Conservation (phyloP, 345 rosid species). For the Dovyalis caffra region DNA sequence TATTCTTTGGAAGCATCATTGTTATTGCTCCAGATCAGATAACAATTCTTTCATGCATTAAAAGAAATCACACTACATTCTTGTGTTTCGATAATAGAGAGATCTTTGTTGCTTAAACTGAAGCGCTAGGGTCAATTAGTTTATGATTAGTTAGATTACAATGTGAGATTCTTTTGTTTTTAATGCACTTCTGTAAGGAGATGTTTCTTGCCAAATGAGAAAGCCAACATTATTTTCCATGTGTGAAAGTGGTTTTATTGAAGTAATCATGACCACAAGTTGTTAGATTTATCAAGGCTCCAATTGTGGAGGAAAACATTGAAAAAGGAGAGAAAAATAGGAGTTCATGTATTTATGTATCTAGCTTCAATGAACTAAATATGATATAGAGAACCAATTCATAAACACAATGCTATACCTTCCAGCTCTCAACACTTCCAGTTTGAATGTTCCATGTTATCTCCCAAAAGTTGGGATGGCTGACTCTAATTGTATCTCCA, state of each 20-base stretch:
- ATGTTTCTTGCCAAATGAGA: not conserved
- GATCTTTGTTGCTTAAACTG: not conserved
- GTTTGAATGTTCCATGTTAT: constrained; percentile 50
- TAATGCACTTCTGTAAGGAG: not conserved
- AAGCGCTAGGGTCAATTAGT: not conserved
- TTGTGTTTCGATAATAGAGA: not conserved
- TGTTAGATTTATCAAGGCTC: not conserved
- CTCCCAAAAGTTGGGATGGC: constrained; percentile 64
- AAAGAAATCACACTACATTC: not conserved
- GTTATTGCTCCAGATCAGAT: not conserved
- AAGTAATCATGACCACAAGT: not conserved
- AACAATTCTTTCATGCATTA: not conserved
- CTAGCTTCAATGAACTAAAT: not conserved
- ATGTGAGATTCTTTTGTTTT: not conserved
- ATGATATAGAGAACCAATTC: not conserved
- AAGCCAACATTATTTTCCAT: not conserved
- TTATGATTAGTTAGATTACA: not conserved
- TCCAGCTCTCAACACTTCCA: constrained; percentile 81
- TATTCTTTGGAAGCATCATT: too few species aligned
- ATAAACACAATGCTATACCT: constrained; percentile 46
- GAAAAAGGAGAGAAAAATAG: not conserved
- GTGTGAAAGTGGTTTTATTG: not conserved
- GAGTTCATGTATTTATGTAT: not conserved
- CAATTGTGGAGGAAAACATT: not conserved
- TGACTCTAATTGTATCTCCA: constrained; percentile 55